These are phyloP conservation scores for Rubia balearica DNA, from an alignment of 305 asterid species.

Conservation along the genomic window DNA sequence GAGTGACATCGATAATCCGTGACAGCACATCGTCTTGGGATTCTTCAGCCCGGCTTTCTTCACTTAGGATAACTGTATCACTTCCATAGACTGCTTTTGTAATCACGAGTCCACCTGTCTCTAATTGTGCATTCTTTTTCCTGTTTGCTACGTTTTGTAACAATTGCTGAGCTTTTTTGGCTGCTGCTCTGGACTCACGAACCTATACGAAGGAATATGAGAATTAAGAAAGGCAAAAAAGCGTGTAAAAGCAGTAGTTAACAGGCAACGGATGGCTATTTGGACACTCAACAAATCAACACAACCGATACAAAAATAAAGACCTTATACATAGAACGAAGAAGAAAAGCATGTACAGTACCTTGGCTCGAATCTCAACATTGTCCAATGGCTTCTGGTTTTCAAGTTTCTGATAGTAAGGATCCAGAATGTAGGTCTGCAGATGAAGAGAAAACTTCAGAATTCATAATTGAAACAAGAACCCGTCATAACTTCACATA, in stretches of 20 bases:
- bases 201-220: constrained; percentile 39
- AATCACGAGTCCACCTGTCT: constrained; percentile 65
- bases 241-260: background rate
- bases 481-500: background rate
- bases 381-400: constrained; percentile 58
- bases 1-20: constrained; percentile 66
- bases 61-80: constrained; percentile 37
- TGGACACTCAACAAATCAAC: background rate
- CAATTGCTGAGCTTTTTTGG: constrained; percentile 85
- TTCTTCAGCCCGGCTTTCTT: constrained; percentile 38
- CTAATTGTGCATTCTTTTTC: constrained; percentile 63
- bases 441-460: constrained; percentile 18
- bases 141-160: constrained; percentile 77
- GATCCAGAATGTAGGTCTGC: constrained; percentile 75
- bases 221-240: background rate
- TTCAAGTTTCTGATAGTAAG: constrained; percentile 68
- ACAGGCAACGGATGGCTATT: background rate
- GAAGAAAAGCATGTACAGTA: constrained; percentile 19
- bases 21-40: constrained; percentile 46
- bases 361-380: constrained; percentile 60
- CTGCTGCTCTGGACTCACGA: constrained; percentile 65
- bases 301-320: background rate
- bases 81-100: constrained; percentile 69
- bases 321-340: background rate
- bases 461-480: background rate